phyloP scores from a whole-genome alignment of 257 asterid genomes.

The Echites panduratus region DNA sequence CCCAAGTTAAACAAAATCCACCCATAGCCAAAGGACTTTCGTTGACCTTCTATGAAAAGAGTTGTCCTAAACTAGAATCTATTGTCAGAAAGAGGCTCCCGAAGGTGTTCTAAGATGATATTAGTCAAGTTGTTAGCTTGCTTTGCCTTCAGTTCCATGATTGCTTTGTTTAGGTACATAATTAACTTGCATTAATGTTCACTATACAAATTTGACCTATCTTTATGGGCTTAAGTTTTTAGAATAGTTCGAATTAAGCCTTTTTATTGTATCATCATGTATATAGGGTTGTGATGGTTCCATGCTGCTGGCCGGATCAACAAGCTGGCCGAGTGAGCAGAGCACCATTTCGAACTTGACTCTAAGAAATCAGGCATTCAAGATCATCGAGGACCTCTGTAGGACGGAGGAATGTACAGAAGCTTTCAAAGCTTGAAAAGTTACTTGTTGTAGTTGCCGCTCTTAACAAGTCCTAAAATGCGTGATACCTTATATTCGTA shows the following conservation, averaged over 20 bases:
- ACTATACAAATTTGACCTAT: no score
- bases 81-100: slow-evolving; percentile 36
- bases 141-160: slow-evolving; percentile 73
- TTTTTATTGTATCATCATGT: no score
- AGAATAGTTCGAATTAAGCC: no score
- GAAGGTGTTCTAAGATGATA: slow-evolving; percentile 37
- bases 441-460: no score
- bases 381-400: slow-evolving; percentile 23
- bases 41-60: slow-evolving; percentile 32
- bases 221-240: no score
- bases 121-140: slow-evolving; percentile 70
- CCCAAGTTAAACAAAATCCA: slow-evolving; percentile 27
- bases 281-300: slow-evolving; percentile 33
- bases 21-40: slow-evolving; percentile 50
- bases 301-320: slow-evolving; percentile 26
- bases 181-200: no score
- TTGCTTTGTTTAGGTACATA: slow-evolving; percentile 51
- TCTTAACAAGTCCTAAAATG: no score
- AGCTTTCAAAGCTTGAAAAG: no score
- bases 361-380: slow-evolving; percentile 16
- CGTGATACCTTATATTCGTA: no score
- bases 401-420: no score
- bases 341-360: slow-evolving; percentile 28
- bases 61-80: slow-evolving; percentile 47
- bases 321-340: slow-evolving; percentile 29